Base-by-base conservation (phyloP, 345 rosid genomes). In the Lenwebbia sp. region DNA sequence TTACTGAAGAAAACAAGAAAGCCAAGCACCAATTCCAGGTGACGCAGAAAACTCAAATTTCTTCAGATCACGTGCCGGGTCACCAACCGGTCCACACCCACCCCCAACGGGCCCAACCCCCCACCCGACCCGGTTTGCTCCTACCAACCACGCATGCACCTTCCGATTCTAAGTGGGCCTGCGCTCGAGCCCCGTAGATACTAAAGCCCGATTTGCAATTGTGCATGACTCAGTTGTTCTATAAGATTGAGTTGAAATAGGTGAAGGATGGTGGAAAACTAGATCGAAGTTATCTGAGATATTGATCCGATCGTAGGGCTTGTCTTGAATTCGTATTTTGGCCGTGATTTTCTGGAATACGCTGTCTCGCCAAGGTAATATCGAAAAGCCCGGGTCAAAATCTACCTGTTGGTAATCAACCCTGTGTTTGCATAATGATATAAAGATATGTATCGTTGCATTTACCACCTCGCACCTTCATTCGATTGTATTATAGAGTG, bases 371-470 rank as follows among this genome's bases (percentile, higher is more conserved):
- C 1, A 2, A 11, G 15, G 30, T 5, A 12, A 10, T 1, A 13
- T 26, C 17, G 33, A 58, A 58, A 58, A 2, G 14, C 14, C 62
- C 7, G 14, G 3, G 30, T 1, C 3, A 7, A 2, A 2, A 12
- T 57, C 33, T 2, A 12, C 26, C 26, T 15, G 0, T 2, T 7
- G 0, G 26, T 4, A n/a, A 28, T 8, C 37, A 8, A 58, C 11
- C 9, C 37, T 13, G 15, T 13, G 33, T 1, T 58, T 58, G 17
- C 33, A 5, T 30, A 6, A n/a, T 13, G 37, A 2, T 28, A 28
- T 6, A 1, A 2, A 13, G 10, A 15, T 2, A 28, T 60, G 74
- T 3, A 6, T 6, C 3, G 4, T 6, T n/a, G 10, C 19, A 13
- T 33, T 60, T 60, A 44, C 47, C 47, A 7, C 47, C 47, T 14